Conservation (phyloP, 495 filamentous ascomycete species). For the Aspergillus affinis region DNA sequence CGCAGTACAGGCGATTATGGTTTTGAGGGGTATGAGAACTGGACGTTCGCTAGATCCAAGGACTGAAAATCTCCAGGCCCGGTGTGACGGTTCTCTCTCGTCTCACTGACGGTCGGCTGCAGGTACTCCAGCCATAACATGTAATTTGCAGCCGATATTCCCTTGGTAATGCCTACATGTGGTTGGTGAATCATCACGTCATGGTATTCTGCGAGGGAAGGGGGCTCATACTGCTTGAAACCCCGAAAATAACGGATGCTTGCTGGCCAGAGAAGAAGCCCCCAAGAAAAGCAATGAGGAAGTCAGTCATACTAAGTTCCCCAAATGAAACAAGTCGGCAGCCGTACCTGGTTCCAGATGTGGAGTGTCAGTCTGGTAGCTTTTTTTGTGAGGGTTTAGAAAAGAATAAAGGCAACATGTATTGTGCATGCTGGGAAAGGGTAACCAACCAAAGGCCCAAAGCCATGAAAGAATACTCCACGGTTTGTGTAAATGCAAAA, state of each 20-base stretch:
- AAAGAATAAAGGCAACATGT: no score
- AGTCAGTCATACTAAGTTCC: slow-evolving; percentile 44
- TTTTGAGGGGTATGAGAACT: slow-evolving; percentile 12
- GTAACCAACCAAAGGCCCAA: slow-evolving; percentile 42
- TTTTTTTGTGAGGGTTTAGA: no score
- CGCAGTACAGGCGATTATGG: slow-evolving; percentile 1
- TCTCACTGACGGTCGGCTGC: slow-evolving; percentile 31
- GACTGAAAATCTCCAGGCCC: no score
- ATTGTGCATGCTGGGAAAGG: no score
- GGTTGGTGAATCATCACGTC: no score
- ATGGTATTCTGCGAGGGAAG: no score
- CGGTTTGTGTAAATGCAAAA: slow-evolving; percentile 14
- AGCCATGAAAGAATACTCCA: slow-evolving; percentile 36
- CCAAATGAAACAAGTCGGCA: slow-evolving; percentile 37
- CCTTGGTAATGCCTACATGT: slow-evolving; percentile 17
- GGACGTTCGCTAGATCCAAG: slow-evolving; percentile 8
- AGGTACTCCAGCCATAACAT: slow-evolving; percentile 42
- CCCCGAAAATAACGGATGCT: slow-evolving; percentile 47
- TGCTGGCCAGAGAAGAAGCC: slow-evolving; percentile 50
- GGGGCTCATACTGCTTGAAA: slow-evolving; percentile 10
- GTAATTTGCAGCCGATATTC: slow-evolving; percentile 32
- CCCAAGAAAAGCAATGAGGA: slow-evolving; percentile 53
- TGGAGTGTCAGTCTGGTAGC: no score
- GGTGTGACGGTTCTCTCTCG: background rate
- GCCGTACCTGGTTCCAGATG: background rate